A percentile compares a stretch with the other conserved stretches of the same genome.
phyloP scores from a whole-genome alignment of 768 basidiomycete species.

The Agaricus blazei region DNA sequence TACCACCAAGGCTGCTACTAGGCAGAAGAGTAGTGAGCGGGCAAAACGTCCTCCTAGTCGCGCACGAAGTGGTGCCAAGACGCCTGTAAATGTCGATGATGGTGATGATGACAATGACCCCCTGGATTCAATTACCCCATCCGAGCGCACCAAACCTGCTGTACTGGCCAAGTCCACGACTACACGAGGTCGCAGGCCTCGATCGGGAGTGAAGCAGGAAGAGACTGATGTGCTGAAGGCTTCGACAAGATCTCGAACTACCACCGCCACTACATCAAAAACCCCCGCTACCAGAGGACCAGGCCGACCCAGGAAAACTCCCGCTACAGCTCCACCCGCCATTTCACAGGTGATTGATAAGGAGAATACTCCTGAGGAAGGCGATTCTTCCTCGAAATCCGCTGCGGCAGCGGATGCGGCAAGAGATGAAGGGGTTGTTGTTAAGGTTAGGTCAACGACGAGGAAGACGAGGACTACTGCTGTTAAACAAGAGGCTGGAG shows the following conservation, averaged over 20 bases:
- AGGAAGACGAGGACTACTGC: constrained; percentile 24
- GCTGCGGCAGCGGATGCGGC: constrained; percentile 14
- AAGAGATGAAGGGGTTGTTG: constrained; percentile 21
- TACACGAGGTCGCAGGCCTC: constrained; percentile 16
- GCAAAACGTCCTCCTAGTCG: neutral
- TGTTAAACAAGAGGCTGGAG: constrained; percentile 20
- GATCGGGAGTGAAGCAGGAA: constrained; percentile 16
- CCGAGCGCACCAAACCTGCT: constrained; percentile 6
- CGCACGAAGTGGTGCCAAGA: constrained; percentile 14
- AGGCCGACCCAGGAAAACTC: constrained; percentile 22
- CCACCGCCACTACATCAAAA: constrained; percentile 10
- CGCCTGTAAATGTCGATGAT: constrained; percentile 11
- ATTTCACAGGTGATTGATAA: constrained; percentile 28
- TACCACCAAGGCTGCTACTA: constrained; percentile 10
- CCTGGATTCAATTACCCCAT: constrained; percentile 16
- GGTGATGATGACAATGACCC: constrained; percentile 16
- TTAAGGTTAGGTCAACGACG: constrained; percentile 29
- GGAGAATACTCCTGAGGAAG: constrained; percentile 29
- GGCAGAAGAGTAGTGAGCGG: neutral
- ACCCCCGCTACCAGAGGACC: constrained; percentile 7
- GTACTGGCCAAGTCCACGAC: constrained; percentile 12
- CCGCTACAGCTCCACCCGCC: constrained; percentile 30
- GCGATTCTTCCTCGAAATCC: constrained; percentile 17
- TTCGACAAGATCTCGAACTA: neutral
- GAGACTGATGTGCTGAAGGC: neutral